Conservation (phyloP, 768 basidiomycete genomes). For the Albatrellus ellisii region DNA sequence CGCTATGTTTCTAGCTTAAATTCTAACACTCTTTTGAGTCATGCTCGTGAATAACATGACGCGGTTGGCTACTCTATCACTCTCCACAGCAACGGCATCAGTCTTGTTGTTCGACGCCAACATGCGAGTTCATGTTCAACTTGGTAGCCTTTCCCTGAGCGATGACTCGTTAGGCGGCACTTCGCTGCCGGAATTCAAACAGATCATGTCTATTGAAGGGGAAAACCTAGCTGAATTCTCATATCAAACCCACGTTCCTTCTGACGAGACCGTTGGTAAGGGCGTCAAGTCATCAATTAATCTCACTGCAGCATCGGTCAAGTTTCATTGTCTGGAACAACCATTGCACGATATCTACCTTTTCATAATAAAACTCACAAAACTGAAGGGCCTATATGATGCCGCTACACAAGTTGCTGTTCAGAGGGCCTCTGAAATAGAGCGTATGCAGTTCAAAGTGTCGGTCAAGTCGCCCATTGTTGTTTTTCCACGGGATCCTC, state of each 20-base stretch:
- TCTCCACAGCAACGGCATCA: slow-evolving; percentile 83
- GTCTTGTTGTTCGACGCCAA: slow-evolving; percentile 61
- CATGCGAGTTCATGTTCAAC: slow-evolving; percentile 63
- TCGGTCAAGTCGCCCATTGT: slow-evolving; percentile 87
- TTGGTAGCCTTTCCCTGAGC: slow-evolving; percentile 72
- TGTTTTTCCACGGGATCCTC: slow-evolving; percentile 65
- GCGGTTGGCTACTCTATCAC: slow-evolving; percentile 73
- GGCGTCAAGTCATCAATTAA: slow-evolving; percentile 77
- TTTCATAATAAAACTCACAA: slow-evolving; percentile 76
- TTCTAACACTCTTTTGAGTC: slow-evolving; percentile 30
- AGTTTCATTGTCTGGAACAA: slow-evolving; percentile 76
- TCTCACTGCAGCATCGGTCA: slow-evolving; percentile 81
- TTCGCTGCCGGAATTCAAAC: slow-evolving; percentile 57
- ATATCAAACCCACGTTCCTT: slow-evolving; percentile 83
- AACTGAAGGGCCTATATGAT: slow-evolving; percentile 89
- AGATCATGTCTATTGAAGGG: slow-evolving; percentile 87
- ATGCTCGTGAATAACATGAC: slow-evolving; percentile 57
- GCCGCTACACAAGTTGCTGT: slow-evolving; percentile 88
- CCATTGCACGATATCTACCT: slow-evolving; percentile 83
- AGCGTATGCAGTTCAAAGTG: slow-evolving; percentile 87
- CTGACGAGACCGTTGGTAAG: slow-evolving; percentile 46
- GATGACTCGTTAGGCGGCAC: slow-evolving; percentile 50
- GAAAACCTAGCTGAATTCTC: slow-evolving; percentile 87
- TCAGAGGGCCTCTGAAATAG: slow-evolving; percentile 86
- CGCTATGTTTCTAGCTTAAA: neutral